A percentile compares a stretch with the other conserved stretches of the same genome.
Conservation (phyloP, 108 stramenopile genomes). For the Nitzschia inconspicua region DNA sequence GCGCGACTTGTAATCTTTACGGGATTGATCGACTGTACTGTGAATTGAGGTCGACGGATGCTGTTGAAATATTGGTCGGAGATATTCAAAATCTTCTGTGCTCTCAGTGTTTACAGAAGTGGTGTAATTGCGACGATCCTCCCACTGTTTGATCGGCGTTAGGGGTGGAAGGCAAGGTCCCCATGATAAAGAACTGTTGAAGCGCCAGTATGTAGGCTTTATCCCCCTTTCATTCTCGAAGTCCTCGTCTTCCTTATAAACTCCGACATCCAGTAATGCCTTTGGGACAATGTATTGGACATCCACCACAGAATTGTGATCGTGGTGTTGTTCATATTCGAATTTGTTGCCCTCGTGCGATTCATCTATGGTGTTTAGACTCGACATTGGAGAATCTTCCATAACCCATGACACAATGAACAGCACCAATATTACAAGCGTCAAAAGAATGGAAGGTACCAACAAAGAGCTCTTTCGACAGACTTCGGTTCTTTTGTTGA, state of each 20-base stretch:
- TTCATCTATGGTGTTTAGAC: no score
- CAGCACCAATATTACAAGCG: no score
- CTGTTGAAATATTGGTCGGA: not conserved
- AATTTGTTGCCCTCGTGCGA: no score
- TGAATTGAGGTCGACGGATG: not conserved
- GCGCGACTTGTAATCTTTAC: not conserved
- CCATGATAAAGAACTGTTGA: constrained; percentile 27
- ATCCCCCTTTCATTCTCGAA: constrained; percentile 31
- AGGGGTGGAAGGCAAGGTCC: constrained; percentile 39
- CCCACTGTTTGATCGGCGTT: not conserved
- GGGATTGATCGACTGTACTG: not conserved
- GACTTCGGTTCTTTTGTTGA: no score
- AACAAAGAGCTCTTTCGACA: no score
- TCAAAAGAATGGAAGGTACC: no score
- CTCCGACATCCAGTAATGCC: constrained; percentile 15
- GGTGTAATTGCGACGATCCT: not conserved
- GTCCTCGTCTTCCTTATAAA: constrained; percentile 21
- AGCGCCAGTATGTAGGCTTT: constrained; percentile 30
- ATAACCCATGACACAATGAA: no score
- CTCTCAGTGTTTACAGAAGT: not conserved
- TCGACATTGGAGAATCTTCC: no score
- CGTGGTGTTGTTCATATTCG: no score
- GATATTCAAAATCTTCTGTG: constrained; percentile 3
- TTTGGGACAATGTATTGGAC: constrained; percentile 11
- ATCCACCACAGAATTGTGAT: no score